Evolutionary conservation across 2,329 filamentous ascomycete genomes (phyloP), one percentile per base, ranked within the genome.

Genomic region (Fusarium albidum): DNA sequence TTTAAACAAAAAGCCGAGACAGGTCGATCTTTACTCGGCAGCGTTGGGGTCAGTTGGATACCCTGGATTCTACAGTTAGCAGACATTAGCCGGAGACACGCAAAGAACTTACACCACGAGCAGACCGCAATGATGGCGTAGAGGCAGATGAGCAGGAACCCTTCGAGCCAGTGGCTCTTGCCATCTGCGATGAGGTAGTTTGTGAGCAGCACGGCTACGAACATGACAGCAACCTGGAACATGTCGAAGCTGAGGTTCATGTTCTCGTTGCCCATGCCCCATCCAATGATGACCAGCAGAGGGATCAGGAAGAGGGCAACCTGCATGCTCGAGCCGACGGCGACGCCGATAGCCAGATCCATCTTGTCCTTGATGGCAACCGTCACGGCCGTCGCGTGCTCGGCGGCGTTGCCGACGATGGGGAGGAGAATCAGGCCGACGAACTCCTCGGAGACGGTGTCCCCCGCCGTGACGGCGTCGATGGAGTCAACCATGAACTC

Each of bases 131-230:
- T 93, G 47, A 95, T 95, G 33, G 88, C 77, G 67, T 95, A 95
- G 4, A 91, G 81, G 32, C 88, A 90, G 45, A 92, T 89, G 28
- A 95, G 73, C 52, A 94, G 75, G 55, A 86, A 85, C 3, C 91
- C 91, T 72, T 95, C 91, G 0, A 94, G 80, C 77, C 91, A 95
- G 65, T 94, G 91, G 57, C 88, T 92, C 70, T 91, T 85, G 26
- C 91, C 92, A 65, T 96, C 91, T 15, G 88, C 81, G 41, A 96
- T 91, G 35, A 96, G 75, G 69, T 96, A 96, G 70, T 96, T 96
- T 52, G 93, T 90, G 28, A 96, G 81, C 34, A 96, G 84, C 0
- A 91, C 90, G 3, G 91, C 87, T 11, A 95, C 90, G 64, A 96
- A 96, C 33, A 96, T 77, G 33, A 90, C 88, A 17, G 92, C 89